Percentiles rank a stretch among this genome's conserved stretches.
These are phyloP conservation scores for Colletotrichum neosansevieriae DNA, from an alignment of 2,329 filamentous ascomycete genomes.

Conservation along the genomic window DNA sequence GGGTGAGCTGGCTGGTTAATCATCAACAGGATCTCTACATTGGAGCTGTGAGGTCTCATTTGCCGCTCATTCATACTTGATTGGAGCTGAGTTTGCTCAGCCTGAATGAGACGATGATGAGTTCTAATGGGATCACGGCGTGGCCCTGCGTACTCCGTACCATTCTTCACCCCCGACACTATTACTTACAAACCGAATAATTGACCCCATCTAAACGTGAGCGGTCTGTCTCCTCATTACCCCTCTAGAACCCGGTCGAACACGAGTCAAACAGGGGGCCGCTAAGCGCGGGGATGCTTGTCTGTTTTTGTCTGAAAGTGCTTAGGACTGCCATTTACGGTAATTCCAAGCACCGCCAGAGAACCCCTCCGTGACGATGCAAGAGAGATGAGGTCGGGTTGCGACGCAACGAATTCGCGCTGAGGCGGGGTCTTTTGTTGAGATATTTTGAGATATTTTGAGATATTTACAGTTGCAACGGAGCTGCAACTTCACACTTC, in stretches of 20 bases:
- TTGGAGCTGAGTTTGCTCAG: neutral
- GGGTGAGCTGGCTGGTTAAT: neutral
- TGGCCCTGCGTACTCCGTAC: too few species aligned
- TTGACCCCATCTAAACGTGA: neutral
- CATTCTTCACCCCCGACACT: neutral
- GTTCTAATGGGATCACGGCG: neutral
- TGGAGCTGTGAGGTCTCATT: neutral
- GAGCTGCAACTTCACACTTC: neutral
- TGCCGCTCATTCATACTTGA: neutral
- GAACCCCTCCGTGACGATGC: conserved; percentile 23
- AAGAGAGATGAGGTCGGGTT: neutral
- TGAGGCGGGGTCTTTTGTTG: too few species aligned
- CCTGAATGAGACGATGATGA: neutral
- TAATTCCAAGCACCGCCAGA: neutral
- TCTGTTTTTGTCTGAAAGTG: neutral
- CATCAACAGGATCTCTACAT: neutral
- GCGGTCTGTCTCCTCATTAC: neutral
- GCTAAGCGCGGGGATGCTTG: conserved; percentile 34
- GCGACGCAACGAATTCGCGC: too few species aligned
- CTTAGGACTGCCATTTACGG: neutral
- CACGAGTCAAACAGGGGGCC: conserved; percentile 32
- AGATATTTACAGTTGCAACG: neutral
- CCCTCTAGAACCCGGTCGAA: too few species aligned
- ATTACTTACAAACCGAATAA: neutral
- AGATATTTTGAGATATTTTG: too few species aligned